Conservation (phyloP, 148 eudicot species). For the Camellia granthamiana region DNA sequence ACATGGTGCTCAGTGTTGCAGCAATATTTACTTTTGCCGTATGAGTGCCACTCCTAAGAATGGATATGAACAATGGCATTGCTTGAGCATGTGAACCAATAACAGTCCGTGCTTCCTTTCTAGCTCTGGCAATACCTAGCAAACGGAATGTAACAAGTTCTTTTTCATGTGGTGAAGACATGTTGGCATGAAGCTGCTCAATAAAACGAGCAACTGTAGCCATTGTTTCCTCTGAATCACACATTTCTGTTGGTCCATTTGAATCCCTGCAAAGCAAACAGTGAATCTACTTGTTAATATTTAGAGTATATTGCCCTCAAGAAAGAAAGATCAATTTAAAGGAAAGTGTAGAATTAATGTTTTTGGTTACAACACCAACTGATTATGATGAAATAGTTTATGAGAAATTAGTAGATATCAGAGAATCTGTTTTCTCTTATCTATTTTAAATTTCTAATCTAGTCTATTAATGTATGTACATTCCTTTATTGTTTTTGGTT, state of each 20-base stretch:
- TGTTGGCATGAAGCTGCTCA: slow-evolving; percentile 68
- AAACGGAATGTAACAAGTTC: slow-evolving; percentile 69
- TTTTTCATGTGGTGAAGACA: slow-evolving; percentile 66
- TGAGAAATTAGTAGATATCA: too few species aligned
- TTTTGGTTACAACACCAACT: background rate
- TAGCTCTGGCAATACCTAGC: slow-evolving; percentile 52
- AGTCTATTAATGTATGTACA: background rate
- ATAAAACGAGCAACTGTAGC: slow-evolving; percentile 67
- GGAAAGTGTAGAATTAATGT: background rate
- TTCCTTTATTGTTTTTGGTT: background rate
- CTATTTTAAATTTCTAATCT: background rate
- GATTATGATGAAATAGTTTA: too few species aligned
- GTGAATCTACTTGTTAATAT: slow-evolving; percentile 14
- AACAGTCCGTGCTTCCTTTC: slow-evolving; percentile 56
- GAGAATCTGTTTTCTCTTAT: background rate
- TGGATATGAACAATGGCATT: slow-evolving; percentile 75
- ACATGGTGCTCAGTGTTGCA: slow-evolving; percentile 50
- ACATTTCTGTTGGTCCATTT: slow-evolving; percentile 51
- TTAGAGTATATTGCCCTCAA: background rate
- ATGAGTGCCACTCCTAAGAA: slow-evolving; percentile 64
- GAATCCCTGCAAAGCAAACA: slow-evolving; percentile 44
- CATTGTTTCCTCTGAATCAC: slow-evolving; percentile 57
- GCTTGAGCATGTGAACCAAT: slow-evolving; percentile 80
- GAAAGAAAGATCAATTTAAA: background rate
- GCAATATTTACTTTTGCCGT: slow-evolving; percentile 67